phyloP scores from a whole-genome alignment of 1,284 basidiomycete genomes.

The Apiotrichum gamsii region DNA sequence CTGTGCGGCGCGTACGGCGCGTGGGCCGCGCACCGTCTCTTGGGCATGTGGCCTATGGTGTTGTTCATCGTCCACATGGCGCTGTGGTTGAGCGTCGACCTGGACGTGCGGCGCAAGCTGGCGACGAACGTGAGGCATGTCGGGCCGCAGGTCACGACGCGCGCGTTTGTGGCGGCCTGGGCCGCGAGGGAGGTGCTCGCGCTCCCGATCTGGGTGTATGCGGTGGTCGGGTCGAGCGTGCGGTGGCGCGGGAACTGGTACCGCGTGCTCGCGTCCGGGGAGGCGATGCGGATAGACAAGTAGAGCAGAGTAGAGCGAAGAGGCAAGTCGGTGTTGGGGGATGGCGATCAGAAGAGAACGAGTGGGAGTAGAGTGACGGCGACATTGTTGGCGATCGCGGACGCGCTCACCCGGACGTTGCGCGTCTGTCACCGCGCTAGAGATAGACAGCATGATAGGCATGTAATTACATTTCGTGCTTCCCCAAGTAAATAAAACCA shows the following conservation, averaged over 20 bases:
- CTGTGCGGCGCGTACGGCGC: constrained; percentile 61
- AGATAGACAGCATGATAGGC: neutral
- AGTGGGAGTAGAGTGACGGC: too few species aligned
- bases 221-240: constrained; percentile 70
- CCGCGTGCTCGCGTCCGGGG: constrained; percentile 33
- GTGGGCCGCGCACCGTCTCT: constrained; percentile 55
- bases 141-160: constrained; percentile 54
- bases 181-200: constrained; percentile 66
- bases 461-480: too few species aligned
- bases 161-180: constrained; percentile 68
- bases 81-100: constrained; percentile 50
- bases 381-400: neutral
- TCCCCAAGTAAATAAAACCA: neutral
- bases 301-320: too few species aligned
- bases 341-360: too few species aligned
- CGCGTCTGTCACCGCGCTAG: too few species aligned
- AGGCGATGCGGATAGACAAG: constrained; percentile 2
- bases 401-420: too few species aligned
- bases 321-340: too few species aligned
- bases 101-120: constrained; percentile 35
- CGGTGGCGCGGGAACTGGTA: constrained; percentile 65
- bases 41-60: constrained; percentile 53
- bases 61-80: constrained; percentile 58
- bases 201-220: constrained; percentile 75
- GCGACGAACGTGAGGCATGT: constrained; percentile 59